Conservation (phyloP, 2,329 filamentous ascomycete genomes). For the Penicillium sp. region DNA sequence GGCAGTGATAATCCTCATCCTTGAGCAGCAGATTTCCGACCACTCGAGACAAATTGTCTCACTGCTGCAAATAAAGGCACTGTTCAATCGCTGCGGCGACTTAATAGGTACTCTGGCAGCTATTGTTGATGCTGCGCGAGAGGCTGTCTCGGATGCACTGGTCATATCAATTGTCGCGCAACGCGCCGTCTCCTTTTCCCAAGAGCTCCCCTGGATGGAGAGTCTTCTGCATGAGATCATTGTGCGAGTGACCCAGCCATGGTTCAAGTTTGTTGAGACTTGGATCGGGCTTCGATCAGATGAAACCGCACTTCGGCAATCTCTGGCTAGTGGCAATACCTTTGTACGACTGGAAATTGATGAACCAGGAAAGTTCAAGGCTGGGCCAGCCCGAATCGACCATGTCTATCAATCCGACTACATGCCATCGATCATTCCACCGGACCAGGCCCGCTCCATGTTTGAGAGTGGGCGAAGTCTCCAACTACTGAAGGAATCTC, state of each 20-base stretch:
- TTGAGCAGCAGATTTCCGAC: slow-evolving; percentile 36
- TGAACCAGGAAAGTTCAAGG: slow-evolving; percentile 56
- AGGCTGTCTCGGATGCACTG: slow-evolving; percentile 54
- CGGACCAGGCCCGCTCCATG: slow-evolving; percentile 66
- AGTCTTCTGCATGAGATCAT: slow-evolving; percentile 66
- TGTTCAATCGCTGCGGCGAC: slow-evolving; percentile 40
- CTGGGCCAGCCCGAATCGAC: slow-evolving; percentile 60
- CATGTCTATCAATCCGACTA: slow-evolving; percentile 51
- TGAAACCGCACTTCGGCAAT: slow-evolving; percentile 48
- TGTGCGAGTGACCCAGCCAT: slow-evolving; percentile 59
- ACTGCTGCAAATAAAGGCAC: slow-evolving; percentile 36
- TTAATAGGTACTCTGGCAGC: slow-evolving; percentile 36
- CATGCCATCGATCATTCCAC: slow-evolving; percentile 68
- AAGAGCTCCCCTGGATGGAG: slow-evolving; percentile 59
- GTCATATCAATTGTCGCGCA: slow-evolving; percentile 61
- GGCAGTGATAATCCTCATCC: slow-evolving; percentile 36
- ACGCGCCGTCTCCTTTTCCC: slow-evolving; percentile 61
- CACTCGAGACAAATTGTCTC: slow-evolving; percentile 29
- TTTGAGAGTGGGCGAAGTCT: slow-evolving; percentile 77
- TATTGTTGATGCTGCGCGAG: slow-evolving; percentile 47
- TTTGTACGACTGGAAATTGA: slow-evolving; percentile 60
- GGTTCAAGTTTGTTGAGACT: slow-evolving; percentile 63
- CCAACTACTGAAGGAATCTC: slow-evolving; percentile 65
- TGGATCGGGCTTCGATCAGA: slow-evolving; percentile 70
- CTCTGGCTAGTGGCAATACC: slow-evolving; percentile 52